Evolutionary conservation across 495 filamentous ascomycete species (phyloP), one percentile per base, ranked within the genome.

Genomic region (Hypoxylon cercidicola): DNA sequence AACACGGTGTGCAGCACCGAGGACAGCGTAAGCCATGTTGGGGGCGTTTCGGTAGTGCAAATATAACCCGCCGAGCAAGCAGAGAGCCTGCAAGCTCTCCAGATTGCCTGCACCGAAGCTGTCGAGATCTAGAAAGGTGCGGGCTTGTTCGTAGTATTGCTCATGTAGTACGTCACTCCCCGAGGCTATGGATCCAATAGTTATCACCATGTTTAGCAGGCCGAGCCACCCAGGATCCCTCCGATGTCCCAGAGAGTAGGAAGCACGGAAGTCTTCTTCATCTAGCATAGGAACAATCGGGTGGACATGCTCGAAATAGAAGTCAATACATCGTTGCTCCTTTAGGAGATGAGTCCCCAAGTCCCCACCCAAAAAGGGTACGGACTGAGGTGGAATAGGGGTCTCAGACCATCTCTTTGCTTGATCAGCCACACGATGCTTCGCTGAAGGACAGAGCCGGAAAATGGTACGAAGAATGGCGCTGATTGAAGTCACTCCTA

Each of bases 1-100:
- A 18, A 72, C 59, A 1, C 69, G 65, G 15, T 69, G 66, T 15
- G 69, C 66, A 20, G 58, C 65, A 11, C 69, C 69, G 5, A 76
- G 57, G 1, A 74, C 39, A 18, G 72, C 62, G 32, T 72, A 76
- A 3, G 69, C 69, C 66, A 69, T 72, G 28, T 72, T 72, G 13
- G 69, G 65, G 16, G 65, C 65, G 41, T 72, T 69, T 16, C 69
- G 61, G 25, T 72, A 72, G 20, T 72, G 69, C 10, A 72, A 19
- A 30, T 69, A 72, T 23, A 69, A 28, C 2, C 69, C 66, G 13
- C 69, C 69, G 12, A 72, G 57, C 13, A 72, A 54, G 21, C 61
- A 69, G n/a, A 72, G 62, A 16, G 66, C 69, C 19, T 72, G 69
- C 2, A 72, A 39, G 28, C 60, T 72, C 41, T 72, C 69, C 5